These are phyloP conservation scores for Botrytis porri DNA, from an alignment of 2,329 filamentous ascomycete species.

Conservation along the genomic window DNA sequence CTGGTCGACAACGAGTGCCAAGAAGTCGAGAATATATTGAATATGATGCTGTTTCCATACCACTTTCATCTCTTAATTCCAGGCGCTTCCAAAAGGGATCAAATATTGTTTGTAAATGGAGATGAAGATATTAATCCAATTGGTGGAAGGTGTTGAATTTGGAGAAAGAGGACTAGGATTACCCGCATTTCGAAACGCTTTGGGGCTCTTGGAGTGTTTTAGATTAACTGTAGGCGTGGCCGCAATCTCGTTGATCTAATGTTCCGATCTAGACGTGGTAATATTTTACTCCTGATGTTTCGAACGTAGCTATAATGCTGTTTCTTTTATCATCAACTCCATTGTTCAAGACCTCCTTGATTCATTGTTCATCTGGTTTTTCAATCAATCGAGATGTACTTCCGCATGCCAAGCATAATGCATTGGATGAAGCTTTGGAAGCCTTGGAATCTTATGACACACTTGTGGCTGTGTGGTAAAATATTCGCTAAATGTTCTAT, in stretches of 20 bases:
- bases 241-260: neutral
- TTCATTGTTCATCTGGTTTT: neutral
- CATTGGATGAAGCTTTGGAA: neutral
- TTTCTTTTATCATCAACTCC: neutral
- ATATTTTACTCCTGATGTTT: neutral
- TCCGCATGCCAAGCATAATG: neutral
- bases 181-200: neutral
- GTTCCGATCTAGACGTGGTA: neutral
- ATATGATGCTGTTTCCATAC: neutral
- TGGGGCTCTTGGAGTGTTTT: neutral
- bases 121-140: neutral
- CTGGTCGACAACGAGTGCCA: neutral
- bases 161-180: neutral
- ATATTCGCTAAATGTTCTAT: neutral
- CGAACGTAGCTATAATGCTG: neutral
- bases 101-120: neutral
- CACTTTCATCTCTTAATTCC: neutral
- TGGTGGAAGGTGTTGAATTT: neutral
- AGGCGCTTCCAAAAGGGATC: neutral
- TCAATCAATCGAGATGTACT: neutral
- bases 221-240: neutral
- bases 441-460: neutral
- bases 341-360: neutral
- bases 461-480: neutral
- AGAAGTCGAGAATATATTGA: constrained; percentile 16